Base-by-base conservation (phyloP, 805 yeast genomes). In the Saturnispora quitensis region DNA sequence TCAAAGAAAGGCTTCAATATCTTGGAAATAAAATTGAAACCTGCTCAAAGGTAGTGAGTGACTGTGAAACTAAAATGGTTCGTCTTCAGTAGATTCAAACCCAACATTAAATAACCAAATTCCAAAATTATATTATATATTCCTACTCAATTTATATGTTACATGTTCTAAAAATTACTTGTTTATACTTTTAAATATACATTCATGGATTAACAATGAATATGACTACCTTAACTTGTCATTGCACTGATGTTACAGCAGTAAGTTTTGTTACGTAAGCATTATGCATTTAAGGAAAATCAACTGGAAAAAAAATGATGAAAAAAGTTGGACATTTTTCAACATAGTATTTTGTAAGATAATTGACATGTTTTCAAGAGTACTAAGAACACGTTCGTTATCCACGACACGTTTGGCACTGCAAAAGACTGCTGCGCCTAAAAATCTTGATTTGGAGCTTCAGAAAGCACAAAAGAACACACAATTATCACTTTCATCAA, bases 11-110 rank as follows among this genome's bases (percentile, higher is more conserved):
- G 60, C 64, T 86, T 53, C 76, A 75, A 34, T 90, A 85, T 59
- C 66, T 90, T 45, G 76, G 84, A 7, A 73, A 69, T 28, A 89
- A 89, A 68, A 80, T 90, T 54, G 79, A 78, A 9, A 69, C 72
- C 0, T 75, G 86, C 34, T 88, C 84, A 47, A 64, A 62, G 9
- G 77, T 66, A 43, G 76, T 84, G 40, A 59, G 68, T 22, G 64
- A 68, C 2, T 71, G 75, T 51, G 89, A 84, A 59, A 63, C 63
- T 9, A 60, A 68, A 46, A 52, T 65, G 54, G 51, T 53, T 15
- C 60, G 65, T 28, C 48, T 53, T 9, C 35, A 46, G 22, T 49
- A 31, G 43, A 10, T 10, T 13, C 22, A 28, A 35, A 15, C 17
- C 24, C n/a, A 31, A 22, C 22, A 22, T 13, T 9, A 48, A 27